Evolutionary conservation across 352 stramenopile species (phyloP).

Genomic region (Lagenidium giganteum): DNA sequence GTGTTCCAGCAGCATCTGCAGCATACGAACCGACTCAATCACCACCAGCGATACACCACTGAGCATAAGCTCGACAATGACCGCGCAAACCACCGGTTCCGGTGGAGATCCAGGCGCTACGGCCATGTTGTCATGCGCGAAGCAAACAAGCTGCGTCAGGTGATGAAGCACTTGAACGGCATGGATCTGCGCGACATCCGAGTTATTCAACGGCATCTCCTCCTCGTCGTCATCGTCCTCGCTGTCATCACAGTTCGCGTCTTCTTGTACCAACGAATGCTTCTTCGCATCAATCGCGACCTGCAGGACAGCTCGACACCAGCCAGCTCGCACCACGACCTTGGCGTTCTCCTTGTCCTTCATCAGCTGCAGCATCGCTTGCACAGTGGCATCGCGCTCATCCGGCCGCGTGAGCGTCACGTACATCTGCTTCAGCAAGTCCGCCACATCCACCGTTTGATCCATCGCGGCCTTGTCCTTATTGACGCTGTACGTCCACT

Average conservation of each 20-base stretch:
- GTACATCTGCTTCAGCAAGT: constrained; percentile 74
- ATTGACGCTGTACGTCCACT: too few relatives aligned
- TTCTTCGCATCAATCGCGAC: constrained; percentile 26
- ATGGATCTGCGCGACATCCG: constrained; percentile 5
- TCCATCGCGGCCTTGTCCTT: too few relatives aligned
- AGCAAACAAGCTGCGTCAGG: constrained; percentile 7
- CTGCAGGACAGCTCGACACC: constrained; percentile 44
- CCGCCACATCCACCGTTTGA: too few relatives aligned
- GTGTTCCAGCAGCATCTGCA: constrained; percentile 55
- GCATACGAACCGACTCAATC: constrained; percentile 42
- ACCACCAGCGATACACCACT: constrained; percentile 47
- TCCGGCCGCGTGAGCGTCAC: constrained; percentile 34
- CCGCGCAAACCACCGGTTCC: constrained; percentile 21
- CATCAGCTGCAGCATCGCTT: constrained; percentile 22
- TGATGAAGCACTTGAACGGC: constrained; percentile 8
- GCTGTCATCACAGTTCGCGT: background rate
- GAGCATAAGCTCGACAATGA: constrained; percentile 51
- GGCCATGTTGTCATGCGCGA: background rate
- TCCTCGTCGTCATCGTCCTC: constrained; percentile 5
- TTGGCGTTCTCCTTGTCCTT: constrained; percentile 49
- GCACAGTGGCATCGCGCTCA: constrained; percentile 26
- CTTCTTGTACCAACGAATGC: constrained; percentile 1
- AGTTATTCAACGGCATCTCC: constrained; percentile 3
- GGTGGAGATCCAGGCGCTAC: background rate
- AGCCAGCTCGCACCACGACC: constrained; percentile 21